A percentile compares a stretch with the other conserved stretches of the same genome.
Conservation (phyloP, 306 rosid genomes). For the Lathyrus aphaca region DNA sequence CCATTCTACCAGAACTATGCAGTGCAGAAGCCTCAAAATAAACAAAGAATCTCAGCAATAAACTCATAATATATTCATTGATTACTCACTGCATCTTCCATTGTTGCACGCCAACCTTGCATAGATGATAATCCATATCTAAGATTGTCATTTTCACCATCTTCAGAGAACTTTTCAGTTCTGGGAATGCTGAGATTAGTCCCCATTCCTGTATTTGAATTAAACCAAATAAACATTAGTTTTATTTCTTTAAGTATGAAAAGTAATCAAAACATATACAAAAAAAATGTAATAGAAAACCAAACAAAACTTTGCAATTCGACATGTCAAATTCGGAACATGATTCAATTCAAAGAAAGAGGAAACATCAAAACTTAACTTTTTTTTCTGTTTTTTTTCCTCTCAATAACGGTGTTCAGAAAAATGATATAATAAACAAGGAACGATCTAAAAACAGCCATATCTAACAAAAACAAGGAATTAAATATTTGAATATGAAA, state of each 20-base stretch:
- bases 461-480: neutral
- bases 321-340: conserved; percentile 9
- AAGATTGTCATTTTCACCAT: conserved; percentile 70
- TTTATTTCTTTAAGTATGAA: conserved; percentile 20
- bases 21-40: neutral
- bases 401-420: neutral
- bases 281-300: neutral
- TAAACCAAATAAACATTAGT: conserved; percentile 15
- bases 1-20: neutral
- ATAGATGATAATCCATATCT: conserved; percentile 90
- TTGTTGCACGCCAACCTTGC: conserved; percentile 98
- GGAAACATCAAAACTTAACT: neutral
- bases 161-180: conserved; percentile 85
- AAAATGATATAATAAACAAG: neutral
- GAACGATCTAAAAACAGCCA: conserved; percentile 8
- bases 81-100: conserved; percentile 96
- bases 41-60: neutral
- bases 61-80: conserved; percentile 13
- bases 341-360: neutral
- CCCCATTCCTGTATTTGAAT: conserved; percentile 62
- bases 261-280: conserved; percentile 10
- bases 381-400: neutral
- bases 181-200: conserved; percentile 82
- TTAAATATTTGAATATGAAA: neutral
- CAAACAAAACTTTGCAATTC: conserved; percentile 9